Evolutionary conservation across 306 rosid species (phyloP), one percentile per base, ranked within the genome.

Genomic region (Aeschynomene evenia): DNA sequence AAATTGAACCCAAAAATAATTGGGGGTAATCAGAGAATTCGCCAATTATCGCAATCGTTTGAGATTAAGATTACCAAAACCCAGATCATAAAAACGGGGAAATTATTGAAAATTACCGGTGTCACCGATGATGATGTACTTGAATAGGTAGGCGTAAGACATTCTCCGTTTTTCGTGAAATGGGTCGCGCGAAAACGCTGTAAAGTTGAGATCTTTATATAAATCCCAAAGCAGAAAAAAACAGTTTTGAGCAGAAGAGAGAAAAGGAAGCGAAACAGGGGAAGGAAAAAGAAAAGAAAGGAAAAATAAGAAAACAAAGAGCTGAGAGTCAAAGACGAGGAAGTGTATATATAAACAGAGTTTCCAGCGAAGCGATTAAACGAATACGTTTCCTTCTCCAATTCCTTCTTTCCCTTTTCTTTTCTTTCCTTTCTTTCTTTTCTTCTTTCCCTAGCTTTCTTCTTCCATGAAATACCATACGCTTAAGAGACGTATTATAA

Each of bases 91-190:
- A 21, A 6, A 49, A 42, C 7, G 26, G 7, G 14, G 21, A 15
- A 45, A 26, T 29, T 6, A 34, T 48, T 18, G 9, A 22, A n/a
- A 21, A 53, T 49, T 85, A 94, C 99, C 99, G 31, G 99, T 94
- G 68, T 94, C 99, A 23, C 97, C 99, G 84, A 94, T 94, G 83
- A 94, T 94, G 85, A 94, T 94, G 80, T 94, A 94, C 84, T 94
- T 94, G 96, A 94, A 94, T 19, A 94, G 96, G 20, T 94, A 94
- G 0, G 97, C 99, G 91, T 94, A 94, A 36, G 97, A 94, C 99
- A 94, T 86, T 26, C 14, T 72, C 12, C 5, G 55, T 16, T 43
- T 14, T 51, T 45, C 7, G 1, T 23, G 26, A 34, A 7, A 59
- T 4, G 66, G 42, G 16, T 9, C 48, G 4, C 42, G 37, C 56